These are phyloP conservation scores for Hypoxylon fragiforme DNA, from an alignment of 495 filamentous ascomycete species.

Conservation along the genomic window DNA sequence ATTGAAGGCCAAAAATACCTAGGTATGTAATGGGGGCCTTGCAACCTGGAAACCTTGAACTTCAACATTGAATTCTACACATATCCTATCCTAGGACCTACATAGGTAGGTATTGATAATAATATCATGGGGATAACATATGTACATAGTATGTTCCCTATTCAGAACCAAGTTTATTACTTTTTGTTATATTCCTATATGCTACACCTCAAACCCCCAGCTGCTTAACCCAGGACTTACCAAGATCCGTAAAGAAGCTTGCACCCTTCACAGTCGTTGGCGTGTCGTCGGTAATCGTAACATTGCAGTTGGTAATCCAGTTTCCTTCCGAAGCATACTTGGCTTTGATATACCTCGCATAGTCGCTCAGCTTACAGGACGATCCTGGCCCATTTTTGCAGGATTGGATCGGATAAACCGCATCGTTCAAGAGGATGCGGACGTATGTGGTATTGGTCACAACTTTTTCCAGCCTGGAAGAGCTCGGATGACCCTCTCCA, in stretches of 20 bases:
- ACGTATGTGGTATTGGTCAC: constrained; percentile 38
- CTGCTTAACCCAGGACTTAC: constrained; percentile 33
- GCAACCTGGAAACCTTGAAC: no score
- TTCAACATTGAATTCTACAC: no score
- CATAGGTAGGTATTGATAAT: no score
- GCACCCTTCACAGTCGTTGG: constrained; percentile 44
- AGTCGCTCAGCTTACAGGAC: constrained; percentile 50
- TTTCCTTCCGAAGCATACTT: constrained; percentile 49
- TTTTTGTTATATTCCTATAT: no score
- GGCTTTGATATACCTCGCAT: constrained; percentile 46
- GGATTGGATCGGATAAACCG: constrained; percentile 53
- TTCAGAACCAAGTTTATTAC: no score
- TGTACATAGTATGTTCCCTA: no score
- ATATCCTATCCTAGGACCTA: no score
- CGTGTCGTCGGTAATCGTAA: constrained; percentile 38
- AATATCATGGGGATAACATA: no score
- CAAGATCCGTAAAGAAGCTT: constrained; percentile 54
- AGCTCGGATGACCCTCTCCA: constrained; percentile 1
- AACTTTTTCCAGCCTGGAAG: not conserved
- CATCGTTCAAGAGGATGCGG: constrained; percentile 57
- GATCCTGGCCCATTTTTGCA: constrained; percentile 53
- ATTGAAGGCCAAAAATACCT: no score
- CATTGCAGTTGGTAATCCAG: constrained; percentile 50
- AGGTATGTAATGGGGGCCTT: no score
- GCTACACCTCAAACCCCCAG: constrained; percentile 6